Conservation (phyloP, 176 grass and related monocot genomes). For the Eleusine coracana region DNA sequence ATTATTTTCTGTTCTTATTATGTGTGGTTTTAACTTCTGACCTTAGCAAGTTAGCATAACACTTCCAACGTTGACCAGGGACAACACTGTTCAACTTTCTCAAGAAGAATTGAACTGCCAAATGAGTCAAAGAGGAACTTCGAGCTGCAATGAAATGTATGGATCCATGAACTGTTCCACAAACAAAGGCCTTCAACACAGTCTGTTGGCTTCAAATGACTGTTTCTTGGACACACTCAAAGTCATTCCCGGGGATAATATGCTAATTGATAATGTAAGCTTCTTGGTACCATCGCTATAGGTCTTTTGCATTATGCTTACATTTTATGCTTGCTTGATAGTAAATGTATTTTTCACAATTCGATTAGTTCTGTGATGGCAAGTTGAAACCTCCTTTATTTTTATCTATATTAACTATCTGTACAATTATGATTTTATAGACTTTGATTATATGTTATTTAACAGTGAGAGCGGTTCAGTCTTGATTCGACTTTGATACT, state of each 20-base stretch:
- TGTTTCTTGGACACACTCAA: constrained; percentile 30
- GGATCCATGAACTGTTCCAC: constrained; percentile 22
- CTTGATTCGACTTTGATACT: neutral
- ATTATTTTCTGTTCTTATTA: neutral
- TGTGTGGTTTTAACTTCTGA: constrained; percentile 14
- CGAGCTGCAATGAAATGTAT: constrained; percentile 33
- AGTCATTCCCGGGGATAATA: constrained; percentile 34
- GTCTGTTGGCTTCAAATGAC: constrained; percentile 42
- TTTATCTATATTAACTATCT: constrained; percentile 7
- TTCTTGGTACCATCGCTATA: constrained; percentile 26
- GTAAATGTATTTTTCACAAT: neutral
- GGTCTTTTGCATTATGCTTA: constrained; percentile 7
- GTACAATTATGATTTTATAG: constrained; percentile 1
- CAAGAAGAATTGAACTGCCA: constrained; percentile 36
- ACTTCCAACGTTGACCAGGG: constrained; percentile 40
- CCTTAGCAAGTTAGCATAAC: neutral
- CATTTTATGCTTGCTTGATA: neutral
- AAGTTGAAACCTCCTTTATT: neutral
- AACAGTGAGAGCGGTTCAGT: neutral
- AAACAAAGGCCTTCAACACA: constrained; percentile 3
- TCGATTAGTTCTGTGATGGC: neutral
- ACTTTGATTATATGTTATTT: neutral
- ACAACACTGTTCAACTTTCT: constrained; percentile 34
- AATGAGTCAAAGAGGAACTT: constrained; percentile 40
- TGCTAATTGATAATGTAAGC: constrained; percentile 38